These are phyloP conservation scores for Komagataella populi DNA, from an alignment of 805 yeast species.

Conservation along the genomic window DNA sequence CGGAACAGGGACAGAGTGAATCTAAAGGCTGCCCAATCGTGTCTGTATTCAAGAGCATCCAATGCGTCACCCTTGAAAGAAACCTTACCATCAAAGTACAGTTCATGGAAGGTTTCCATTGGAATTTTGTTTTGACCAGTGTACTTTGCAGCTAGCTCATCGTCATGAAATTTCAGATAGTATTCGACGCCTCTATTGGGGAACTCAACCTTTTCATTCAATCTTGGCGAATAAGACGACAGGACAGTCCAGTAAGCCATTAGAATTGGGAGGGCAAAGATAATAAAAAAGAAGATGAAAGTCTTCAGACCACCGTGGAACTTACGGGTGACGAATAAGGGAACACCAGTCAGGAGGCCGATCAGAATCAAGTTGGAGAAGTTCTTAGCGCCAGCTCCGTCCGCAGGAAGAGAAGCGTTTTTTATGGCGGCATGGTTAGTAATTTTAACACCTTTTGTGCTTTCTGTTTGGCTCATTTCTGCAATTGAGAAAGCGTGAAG, in stretches of 20 bases:
- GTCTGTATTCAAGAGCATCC: constrained; percentile 75
- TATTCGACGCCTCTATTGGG: constrained; percentile 71
- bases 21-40: constrained; percentile 79
- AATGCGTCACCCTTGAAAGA: constrained; percentile 79
- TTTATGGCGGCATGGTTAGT: constrained; percentile 49
- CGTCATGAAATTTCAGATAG: constrained; percentile 74
- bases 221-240: constrained; percentile 68
- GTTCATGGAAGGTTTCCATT: constrained; percentile 84
- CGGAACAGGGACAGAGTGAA: constrained; percentile 69
- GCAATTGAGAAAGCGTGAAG: background rate
- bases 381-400: constrained; percentile 74
- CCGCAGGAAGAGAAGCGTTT: constrained; percentile 83
- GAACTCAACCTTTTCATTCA: constrained; percentile 61
- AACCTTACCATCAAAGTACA: constrained; percentile 74
- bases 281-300: constrained; percentile 42
- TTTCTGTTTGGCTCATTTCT: background rate
- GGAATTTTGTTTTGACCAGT: constrained; percentile 69
- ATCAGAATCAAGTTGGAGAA: constrained; percentile 50
- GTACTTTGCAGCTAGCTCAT: constrained; percentile 53
- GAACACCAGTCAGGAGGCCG: constrained; percentile 38
- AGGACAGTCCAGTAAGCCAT: constrained; percentile 73
- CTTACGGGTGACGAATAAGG: constrained; percentile 48
- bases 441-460: background rate
- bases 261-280: constrained; percentile 56
- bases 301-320: constrained; percentile 60